Percentiles rank a stretch among this genome's conserved stretches.
phyloP scores from a whole-genome alignment of 768 basidiomycete species.

The Lentinula detonsa region DNA sequence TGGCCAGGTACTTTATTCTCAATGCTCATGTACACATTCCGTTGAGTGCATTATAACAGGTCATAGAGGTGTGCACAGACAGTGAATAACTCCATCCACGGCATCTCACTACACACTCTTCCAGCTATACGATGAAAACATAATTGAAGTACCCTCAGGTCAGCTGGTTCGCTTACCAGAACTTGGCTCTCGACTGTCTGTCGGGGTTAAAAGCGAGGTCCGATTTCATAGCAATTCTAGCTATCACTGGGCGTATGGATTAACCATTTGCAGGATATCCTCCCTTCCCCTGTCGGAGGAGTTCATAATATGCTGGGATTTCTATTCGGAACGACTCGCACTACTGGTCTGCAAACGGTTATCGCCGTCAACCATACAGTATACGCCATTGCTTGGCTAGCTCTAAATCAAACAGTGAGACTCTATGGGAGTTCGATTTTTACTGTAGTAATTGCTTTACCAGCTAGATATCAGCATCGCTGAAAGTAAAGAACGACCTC shows the following conservation, averaged over 20 bases:
- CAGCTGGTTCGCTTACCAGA: constrained; percentile 71
- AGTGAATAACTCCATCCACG: constrained; percentile 7
- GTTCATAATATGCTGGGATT: constrained; percentile 41
- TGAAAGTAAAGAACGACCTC: constrained; percentile 55
- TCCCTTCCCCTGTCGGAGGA: constrained; percentile 44
- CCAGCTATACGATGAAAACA: constrained; percentile 80
- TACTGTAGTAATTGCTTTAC: constrained; percentile 5
- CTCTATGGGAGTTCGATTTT: neutral
- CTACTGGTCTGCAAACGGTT: constrained; percentile 52
- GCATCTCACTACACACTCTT: neutral
- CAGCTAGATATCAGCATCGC: constrained; percentile 61
- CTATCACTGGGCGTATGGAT: constrained; percentile 4
- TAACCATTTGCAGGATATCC: constrained; percentile 46
- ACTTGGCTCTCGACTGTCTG: constrained; percentile 64
- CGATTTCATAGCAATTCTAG: constrained; percentile 7
- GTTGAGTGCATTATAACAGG: constrained; percentile 28
- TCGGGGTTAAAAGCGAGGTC: constrained; percentile 75
- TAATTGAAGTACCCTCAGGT: constrained; percentile 61
- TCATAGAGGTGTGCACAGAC: constrained; percentile 57
- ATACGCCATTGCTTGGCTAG: constrained; percentile 81
- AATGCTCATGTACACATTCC: neutral
- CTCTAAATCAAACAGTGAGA: constrained; percentile 78
- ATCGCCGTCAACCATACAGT: constrained; percentile 71
- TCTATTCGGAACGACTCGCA: constrained; percentile 36
- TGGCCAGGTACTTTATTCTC: constrained; percentile 61